Conservation (phyloP, 495 filamentous ascomycete genomes). For the Xylaria flabelliformis region DNA sequence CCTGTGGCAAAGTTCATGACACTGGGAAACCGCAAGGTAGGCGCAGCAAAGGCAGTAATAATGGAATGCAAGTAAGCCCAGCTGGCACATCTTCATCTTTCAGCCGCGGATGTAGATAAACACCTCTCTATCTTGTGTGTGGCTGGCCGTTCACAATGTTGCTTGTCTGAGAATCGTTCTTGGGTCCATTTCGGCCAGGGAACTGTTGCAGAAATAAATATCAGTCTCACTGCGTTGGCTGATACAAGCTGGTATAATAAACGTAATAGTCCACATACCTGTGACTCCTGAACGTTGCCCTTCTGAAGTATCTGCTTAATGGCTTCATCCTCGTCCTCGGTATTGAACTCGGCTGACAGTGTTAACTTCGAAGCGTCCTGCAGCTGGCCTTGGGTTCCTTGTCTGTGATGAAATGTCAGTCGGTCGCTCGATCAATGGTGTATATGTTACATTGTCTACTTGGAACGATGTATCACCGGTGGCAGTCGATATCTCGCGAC, state of each 20-base stretch:
- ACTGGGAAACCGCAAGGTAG: background rate
- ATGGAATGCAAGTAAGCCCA: background rate
- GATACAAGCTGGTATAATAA: background rate
- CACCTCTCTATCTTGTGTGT: slow-evolving; percentile 31
- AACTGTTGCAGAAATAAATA: slow-evolving; percentile 38
- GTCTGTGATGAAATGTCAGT: slow-evolving; percentile 57
- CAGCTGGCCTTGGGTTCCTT: slow-evolving; percentile 81
- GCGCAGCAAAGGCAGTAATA: background rate
- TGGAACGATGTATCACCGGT: background rate
- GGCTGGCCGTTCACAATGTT: slow-evolving; percentile 38
- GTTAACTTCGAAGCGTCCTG: slow-evolving; percentile 74
- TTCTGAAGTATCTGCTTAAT: slow-evolving; percentile 80
- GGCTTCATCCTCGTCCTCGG: slow-evolving; percentile 73
- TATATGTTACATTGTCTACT: background rate
- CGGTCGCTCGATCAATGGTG: slow-evolving; percentile 27
- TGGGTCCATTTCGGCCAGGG: slow-evolving; percentile 48
- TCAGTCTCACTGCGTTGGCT: slow-evolving; percentile 7
- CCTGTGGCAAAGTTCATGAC: background rate
- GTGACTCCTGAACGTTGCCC: slow-evolving; percentile 69
- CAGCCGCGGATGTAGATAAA: background rate
- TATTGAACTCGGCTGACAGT: slow-evolving; percentile 90
- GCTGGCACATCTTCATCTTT: background rate
- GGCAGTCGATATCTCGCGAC: background rate
- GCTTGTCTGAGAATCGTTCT: slow-evolving; percentile 48
- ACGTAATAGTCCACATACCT: slow-evolving; percentile 58